Evolutionary conservation across 1,139 yeast species (phyloP), one percentile per base, ranked within the genome.

Genomic region (Arxiozyma heterogenica): DNA sequence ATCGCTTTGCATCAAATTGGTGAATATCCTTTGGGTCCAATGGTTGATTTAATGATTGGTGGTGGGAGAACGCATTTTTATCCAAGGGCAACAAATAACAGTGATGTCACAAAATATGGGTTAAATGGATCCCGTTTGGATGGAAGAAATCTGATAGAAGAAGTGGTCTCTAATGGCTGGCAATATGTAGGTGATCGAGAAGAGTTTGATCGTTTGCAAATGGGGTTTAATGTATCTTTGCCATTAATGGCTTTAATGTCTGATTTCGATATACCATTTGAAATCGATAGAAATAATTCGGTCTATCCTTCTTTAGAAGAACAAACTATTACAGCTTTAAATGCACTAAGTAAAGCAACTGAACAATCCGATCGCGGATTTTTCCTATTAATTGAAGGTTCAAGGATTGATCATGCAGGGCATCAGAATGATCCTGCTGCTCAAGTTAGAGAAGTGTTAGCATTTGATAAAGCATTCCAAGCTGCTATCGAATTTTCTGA

Each of bases 391-490:
- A 80, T 89, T 56, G 96, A 89, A 73, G 95, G 95, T 9, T 85
- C 94, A 17, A 77, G 96, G 68, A 88, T 89, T 62, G 96, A 89
- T 69, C 96, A 89, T 68, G 95, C 95, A 4, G 95, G 95, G 44
- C 96, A 89, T 68, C 81, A 79, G 60, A 89, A 89, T 64, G 96
- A 89, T 66, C 90, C 96, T 15, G 88, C 89, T 15, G 93, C 95
- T 12, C 95, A 87, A 70, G 90, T 83, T 11, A 75, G 84, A 59
- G 94, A 86, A 66, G 86, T 84, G 3, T 69, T 85, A 57, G 90
- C 88, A 1, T 89, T 81, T 66, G 94, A 86, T 66, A 81, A 78
- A 53, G 89, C 94, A 4, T 86, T 85, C 69, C 68, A 77, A 59
- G 83, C 85, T 8, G 95, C 84, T 3, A 67, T 79, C 52, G 80